Evolutionary conservation across 352 stramenopile genomes (phyloP).

Genomic region (Pythium aquatile): DNA sequence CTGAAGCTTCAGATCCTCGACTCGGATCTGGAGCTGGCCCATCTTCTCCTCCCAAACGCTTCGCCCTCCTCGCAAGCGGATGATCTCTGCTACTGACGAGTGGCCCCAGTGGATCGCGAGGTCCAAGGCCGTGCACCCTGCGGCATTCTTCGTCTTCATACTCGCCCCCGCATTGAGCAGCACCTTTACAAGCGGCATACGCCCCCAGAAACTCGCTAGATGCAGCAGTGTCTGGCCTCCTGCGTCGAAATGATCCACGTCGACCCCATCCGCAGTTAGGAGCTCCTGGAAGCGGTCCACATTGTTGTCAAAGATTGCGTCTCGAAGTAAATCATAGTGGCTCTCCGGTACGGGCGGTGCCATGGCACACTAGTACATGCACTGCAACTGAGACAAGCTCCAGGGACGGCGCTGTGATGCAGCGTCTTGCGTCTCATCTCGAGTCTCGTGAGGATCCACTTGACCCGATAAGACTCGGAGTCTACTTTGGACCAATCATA

Average conservation of each 20-base stretch:
- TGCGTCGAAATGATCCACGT: slow-evolving; percentile 74
- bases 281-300: slow-evolving; percentile 42
- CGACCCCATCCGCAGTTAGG: slow-evolving; percentile 34
- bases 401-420: not conserved
- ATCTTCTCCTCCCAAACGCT: slow-evolving; percentile 81
- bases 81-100: slow-evolving; percentile 63
- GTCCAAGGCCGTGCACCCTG: slow-evolving; percentile 63
- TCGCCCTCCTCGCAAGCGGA: slow-evolving; percentile 54
- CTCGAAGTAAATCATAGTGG: slow-evolving; percentile 63
- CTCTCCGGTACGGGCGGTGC: slow-evolving; percentile 27
- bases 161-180: slow-evolving; percentile 56
- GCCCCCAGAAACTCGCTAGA: slow-evolving; percentile 70
- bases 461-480: not conserved
- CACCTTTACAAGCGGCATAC: slow-evolving; percentile 62
- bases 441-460: not conserved
- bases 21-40: slow-evolving; percentile 54
- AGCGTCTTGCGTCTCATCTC: not conserved
- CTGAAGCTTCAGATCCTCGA: slow-evolving; percentile 52
- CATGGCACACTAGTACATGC: not conserved
- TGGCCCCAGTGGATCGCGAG: slow-evolving; percentile 76
- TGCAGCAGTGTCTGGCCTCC: slow-evolving; percentile 73
- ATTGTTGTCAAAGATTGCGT: slow-evolving; percentile 77
- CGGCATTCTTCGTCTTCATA: slow-evolving; percentile 73
- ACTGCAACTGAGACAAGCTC: too few relatives aligned
- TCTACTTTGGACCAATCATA: slow-evolving; percentile 1